phyloP scores from a whole-genome alignment of 2,329 filamentous ascomycete genomes.

The Paraconiothyrium brasiliense region DNA sequence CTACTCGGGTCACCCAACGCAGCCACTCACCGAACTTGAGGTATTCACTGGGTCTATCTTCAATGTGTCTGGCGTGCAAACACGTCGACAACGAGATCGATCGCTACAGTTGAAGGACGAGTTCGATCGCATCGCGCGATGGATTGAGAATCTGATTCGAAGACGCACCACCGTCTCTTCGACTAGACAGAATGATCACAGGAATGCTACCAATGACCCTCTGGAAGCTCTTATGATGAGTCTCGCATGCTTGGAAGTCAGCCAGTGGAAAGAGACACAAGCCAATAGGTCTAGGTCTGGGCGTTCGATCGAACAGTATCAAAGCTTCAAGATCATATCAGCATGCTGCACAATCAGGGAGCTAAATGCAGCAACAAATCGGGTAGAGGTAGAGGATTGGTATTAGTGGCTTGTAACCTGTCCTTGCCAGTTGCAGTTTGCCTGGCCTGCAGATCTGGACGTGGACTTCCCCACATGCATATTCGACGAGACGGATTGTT shows the following conservation, averaged over 20 bases:
- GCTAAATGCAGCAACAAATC: background rate
- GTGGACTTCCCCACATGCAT: background rate
- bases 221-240: background rate
- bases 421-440: background rate
- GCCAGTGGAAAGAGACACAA: background rate
- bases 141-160: conserved; percentile 1
- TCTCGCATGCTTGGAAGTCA: conserved; percentile 9
- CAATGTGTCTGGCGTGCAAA: conserved; percentile 7
- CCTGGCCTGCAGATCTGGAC: background rate
- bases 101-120: conserved; percentile 11
- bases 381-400: conserved; percentile 5
- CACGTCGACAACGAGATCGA: conserved; percentile 7
- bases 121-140: conserved; percentile 9
- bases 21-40: conserved; percentile 3
- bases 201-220: background rate
- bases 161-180: background rate
- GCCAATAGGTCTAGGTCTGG: background rate
- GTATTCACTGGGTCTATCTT: conserved; percentile 11
- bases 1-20: conserved; percentile 5
- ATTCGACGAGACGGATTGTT: background rate
- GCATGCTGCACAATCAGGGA: conserved; percentile 4
- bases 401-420: background rate
- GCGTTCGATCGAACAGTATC: background rate
- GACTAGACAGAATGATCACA: background rate
- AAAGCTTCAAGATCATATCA: conserved; percentile 12